These are phyloP conservation scores for Bertia moriformis DNA, from an alignment of 2,329 filamentous ascomycete genomes.

Conservation along the genomic window DNA sequence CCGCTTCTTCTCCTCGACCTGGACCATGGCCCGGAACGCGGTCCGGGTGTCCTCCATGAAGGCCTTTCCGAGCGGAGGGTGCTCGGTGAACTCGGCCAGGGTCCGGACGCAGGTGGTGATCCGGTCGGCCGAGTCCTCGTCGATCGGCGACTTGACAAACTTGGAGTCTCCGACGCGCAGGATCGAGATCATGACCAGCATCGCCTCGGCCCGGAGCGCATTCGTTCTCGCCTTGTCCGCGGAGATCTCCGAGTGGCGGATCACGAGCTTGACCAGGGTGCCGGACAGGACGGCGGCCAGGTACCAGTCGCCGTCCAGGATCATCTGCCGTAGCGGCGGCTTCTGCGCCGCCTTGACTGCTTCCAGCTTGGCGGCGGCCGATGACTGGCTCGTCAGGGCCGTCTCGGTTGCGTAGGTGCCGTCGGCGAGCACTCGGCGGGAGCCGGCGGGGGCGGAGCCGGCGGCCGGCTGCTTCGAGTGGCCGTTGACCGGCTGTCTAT, in stretches of 20 bases:
- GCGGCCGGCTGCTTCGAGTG: conserved; percentile 59
- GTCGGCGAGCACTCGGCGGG: conserved; percentile 82
- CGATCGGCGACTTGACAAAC: conserved; percentile 92
- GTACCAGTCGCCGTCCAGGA: conserved; percentile 95
- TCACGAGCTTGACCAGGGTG: conserved; percentile 90
- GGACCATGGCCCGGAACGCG: conserved; percentile 93
- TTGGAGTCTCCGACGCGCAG: conserved; percentile 97
- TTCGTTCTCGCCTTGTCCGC: conserved; percentile 77
- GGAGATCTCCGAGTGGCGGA: conserved; percentile 91
- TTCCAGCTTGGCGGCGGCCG: conserved; percentile 78
- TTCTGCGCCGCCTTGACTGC: conserved; percentile 96
- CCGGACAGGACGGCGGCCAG: conserved; percentile 88
- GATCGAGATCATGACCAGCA: conserved; percentile 99
- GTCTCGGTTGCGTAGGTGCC: conserved; percentile 98
- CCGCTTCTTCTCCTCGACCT: conserved; percentile 92
- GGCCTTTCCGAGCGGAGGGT: conserved; percentile 78
- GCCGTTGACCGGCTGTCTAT: conserved; percentile 70
- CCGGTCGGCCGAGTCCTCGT: conserved; percentile 94
- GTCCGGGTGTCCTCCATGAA: conserved; percentile 91
- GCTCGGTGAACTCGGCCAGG: conserved; percentile 74
- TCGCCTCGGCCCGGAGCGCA: conserved; percentile 84
- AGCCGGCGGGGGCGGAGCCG: conserved; percentile 77
- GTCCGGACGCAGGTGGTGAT: conserved; percentile 96
- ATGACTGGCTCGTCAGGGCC: conserved; percentile 82
- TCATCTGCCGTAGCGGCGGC: conserved; percentile 82